Conservation (phyloP, 73 alveolate genomes). For the Paramecium octaurelia region DNA sequence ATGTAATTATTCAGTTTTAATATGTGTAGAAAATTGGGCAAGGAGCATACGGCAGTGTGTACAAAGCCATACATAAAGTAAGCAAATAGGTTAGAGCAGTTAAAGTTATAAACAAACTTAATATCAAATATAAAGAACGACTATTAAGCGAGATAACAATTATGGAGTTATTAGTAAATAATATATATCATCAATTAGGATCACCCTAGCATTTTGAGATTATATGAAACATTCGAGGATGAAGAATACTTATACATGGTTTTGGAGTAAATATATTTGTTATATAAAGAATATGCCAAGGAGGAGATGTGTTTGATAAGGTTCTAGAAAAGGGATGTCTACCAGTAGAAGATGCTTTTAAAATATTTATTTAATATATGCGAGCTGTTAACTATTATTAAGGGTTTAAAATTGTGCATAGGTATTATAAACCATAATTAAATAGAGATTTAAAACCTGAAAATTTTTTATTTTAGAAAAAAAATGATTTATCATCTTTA, state of each 20-base stretch:
- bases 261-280: background rate
- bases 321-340: slow-evolving; percentile 25
- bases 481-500: background rate
- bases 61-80: slow-evolving; percentile 3
- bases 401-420: background rate
- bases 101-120: background rate
- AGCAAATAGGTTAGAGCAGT: slow-evolving; percentile 19
- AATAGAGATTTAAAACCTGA: slow-evolving; percentile 40
- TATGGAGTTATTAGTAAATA: background rate
- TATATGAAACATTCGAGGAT: slow-evolving; percentile 34
- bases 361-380: slow-evolving; percentile 2
- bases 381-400: slow-evolving; percentile 32
- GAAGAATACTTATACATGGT: background rate
- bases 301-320: slow-evolving; percentile 41
- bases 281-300: background rate
- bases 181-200: background rate
- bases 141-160: background rate
- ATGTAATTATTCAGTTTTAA: background rate
- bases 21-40: slow-evolving; percentile 5
- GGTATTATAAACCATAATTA: background rate
- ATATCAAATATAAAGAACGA: slow-evolving; percentile 2
- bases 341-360: slow-evolving; percentile 11
- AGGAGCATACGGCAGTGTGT: background rate
- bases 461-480: slow-evolving; percentile 2
- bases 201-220: slow-evolving; percentile 38